These are phyloP conservation scores for Coniochaeta sp. DNA, from an alignment of 2,329 filamentous ascomycete species.

Conservation along the genomic window DNA sequence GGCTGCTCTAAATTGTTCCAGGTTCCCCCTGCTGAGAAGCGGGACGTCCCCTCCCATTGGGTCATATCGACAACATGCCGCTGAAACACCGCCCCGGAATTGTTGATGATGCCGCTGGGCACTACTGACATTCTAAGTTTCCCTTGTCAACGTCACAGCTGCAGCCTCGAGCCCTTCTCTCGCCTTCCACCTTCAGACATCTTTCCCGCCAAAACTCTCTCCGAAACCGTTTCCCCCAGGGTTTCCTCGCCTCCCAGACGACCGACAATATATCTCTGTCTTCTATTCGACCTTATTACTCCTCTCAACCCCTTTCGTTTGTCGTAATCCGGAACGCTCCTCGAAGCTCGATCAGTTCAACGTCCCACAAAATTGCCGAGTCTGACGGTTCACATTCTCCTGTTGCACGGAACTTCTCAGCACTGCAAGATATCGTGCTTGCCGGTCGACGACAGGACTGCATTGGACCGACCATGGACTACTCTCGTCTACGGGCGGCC, in stretches of 20 bases:
- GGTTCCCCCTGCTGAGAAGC: not conserved
- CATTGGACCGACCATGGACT: constrained; percentile 47
- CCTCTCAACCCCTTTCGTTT: not conserved
- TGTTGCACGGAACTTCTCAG: not conserved
- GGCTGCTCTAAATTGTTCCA: not conserved
- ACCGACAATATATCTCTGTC: not conserved
- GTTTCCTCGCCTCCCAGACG: not conserved
- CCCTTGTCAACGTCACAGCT: constrained; percentile 6
- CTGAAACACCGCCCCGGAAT: constrained; percentile 4
- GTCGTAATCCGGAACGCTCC: not conserved
- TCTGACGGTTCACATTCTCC: not conserved
- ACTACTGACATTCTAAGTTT: not conserved
- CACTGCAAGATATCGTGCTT: not conserved
- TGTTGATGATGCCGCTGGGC: not conserved
- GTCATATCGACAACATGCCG: not conserved
- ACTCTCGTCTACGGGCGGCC: constrained; percentile 71
- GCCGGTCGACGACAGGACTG: not conserved
- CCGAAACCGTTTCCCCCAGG: not conserved
- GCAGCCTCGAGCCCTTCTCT: constrained; percentile 2
- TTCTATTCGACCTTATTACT: not conserved
- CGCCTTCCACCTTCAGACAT: not conserved
- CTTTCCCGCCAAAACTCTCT: not conserved
- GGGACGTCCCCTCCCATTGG: not conserved
- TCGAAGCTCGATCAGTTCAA: not conserved
- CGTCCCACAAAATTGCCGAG: not conserved